phyloP scores from a whole-genome alignment of 352 stramenopile species.

The Globisporangium splendens region DNA sequence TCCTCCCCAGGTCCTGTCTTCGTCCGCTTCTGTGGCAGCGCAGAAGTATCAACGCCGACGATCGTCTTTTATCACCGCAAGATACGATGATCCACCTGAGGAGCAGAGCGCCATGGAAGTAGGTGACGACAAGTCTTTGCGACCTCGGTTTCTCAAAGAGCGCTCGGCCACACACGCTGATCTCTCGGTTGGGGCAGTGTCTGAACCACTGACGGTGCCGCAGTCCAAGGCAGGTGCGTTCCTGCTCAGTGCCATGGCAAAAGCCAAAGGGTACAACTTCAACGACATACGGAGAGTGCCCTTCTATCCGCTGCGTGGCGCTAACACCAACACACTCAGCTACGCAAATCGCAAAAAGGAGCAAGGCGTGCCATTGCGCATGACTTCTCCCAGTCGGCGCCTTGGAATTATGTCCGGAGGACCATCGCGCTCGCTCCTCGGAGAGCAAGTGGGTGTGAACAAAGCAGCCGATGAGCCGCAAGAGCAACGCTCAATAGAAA shows the following conservation, averaged over 20 bases:
- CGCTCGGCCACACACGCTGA: slow-evolving; percentile 43
- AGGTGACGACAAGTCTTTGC: slow-evolving; percentile 34
- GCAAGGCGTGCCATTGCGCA: slow-evolving; percentile 27
- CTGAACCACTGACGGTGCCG: slow-evolving; percentile 16
- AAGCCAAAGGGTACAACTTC: slow-evolving; percentile 18
- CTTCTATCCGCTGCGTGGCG: slow-evolving; percentile 18
- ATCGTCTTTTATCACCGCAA: slow-evolving; percentile 5
- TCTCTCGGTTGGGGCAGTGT: slow-evolving; percentile 6
- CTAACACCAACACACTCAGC: slow-evolving; percentile 22
- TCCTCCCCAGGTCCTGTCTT: not conserved
- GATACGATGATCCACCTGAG: slow-evolving; percentile 8
- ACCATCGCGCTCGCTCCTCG: slow-evolving; percentile 9
- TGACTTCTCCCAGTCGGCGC: slow-evolving; percentile 11
- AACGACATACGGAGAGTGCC: slow-evolving; percentile 19
- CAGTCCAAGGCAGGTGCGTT: slow-evolving; percentile 63
- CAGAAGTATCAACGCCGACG: slow-evolving; percentile 7
- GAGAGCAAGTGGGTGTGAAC: slow-evolving; percentile 17
- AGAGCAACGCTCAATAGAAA: slow-evolving; percentile 9
- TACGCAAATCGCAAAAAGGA: slow-evolving; percentile 27
- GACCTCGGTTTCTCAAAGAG: slow-evolving; percentile 50
- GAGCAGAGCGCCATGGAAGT: slow-evolving; percentile 10
- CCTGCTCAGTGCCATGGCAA: slow-evolving; percentile 41
- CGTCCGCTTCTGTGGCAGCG: not conserved
- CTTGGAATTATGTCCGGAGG: slow-evolving; percentile 4
- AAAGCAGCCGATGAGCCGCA: slow-evolving; percentile 6